phyloP scores from a whole-genome alignment of 495 filamentous ascomycete species.

The Aspergillus olivimuriae region DNA sequence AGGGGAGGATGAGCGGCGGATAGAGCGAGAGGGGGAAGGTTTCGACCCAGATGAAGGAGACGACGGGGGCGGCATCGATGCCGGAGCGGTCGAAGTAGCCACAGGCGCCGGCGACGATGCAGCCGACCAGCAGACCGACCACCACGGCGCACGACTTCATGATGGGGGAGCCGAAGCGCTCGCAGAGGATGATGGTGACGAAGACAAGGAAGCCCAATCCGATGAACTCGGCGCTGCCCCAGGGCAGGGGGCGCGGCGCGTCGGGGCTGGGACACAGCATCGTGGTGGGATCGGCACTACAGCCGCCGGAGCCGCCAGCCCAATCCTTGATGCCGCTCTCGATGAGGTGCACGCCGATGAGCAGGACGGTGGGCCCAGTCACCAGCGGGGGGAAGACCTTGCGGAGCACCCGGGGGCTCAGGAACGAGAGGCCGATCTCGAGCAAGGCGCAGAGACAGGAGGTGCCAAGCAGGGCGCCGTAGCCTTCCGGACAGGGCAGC shows the following conservation, averaged over 20 bases:
- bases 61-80: slow-evolving; percentile 67
- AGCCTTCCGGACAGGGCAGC: slow-evolving; percentile 77
- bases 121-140: slow-evolving; percentile 75
- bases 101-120: slow-evolving; percentile 77
- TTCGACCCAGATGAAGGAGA: slow-evolving; percentile 83
- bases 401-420: slow-evolving; percentile 62
- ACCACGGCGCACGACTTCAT: slow-evolving; percentile 73
- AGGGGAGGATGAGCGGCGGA: slow-evolving; percentile 73
- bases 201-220: slow-evolving; percentile 89
- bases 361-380: slow-evolving; percentile 75
- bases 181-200: slow-evolving; percentile 78
- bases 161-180: slow-evolving; percentile 76
- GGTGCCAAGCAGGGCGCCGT: slow-evolving; percentile 80
- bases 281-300: slow-evolving; percentile 50
- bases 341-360: slow-evolving; percentile 73
- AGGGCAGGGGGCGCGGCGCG: slow-evolving; percentile 76
- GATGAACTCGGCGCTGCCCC: slow-evolving; percentile 83
- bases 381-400: slow-evolving; percentile 84
- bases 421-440: slow-evolving; percentile 39
- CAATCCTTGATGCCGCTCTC: slow-evolving; percentile 73
- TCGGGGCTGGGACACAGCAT: slow-evolving; percentile 62
- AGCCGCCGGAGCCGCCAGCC: slow-evolving; percentile 70
- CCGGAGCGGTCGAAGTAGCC: slow-evolving; percentile 72
- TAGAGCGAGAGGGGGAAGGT: slow-evolving; percentile 81
- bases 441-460: slow-evolving; percentile 45